Evolutionary conservation across 2,329 filamentous ascomycete species (phyloP).

Genomic region (Aspergillus aculeatinus): DNA sequence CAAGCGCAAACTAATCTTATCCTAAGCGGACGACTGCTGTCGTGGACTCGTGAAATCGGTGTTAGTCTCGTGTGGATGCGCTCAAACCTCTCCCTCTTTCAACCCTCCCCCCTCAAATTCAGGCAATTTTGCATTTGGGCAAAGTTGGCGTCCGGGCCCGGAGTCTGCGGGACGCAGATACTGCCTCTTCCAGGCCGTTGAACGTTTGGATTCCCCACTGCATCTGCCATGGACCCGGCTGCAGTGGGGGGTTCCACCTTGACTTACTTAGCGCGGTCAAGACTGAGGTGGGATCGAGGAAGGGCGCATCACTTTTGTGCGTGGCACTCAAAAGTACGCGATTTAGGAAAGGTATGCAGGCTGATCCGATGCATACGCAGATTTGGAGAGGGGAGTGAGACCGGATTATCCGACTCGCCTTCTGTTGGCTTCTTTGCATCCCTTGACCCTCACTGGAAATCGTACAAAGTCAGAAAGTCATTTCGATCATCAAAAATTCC

Average conservation of each 20-base stretch:
- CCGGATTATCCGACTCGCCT: background rate
- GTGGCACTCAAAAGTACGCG: constrained; percentile 7
- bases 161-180: constrained; percentile 11
- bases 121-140: background rate
- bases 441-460: background rate
- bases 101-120: background rate
- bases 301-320: constrained; percentile 4
- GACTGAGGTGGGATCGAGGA: constrained; percentile 6
- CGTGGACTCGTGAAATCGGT: background rate
- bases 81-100: background rate
- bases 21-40: background rate
- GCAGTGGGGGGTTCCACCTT: constrained; percentile 14
- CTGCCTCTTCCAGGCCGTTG: constrained; percentile 13
- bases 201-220: constrained; percentile 12
- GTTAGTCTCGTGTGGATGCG: background rate
- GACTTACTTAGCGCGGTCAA: constrained; percentile 6
- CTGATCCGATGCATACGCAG: background rate
- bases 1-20: background rate
- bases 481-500: background rate
- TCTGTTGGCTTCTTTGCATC: background rate
- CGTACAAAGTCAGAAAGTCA: background rate
- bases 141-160: background rate
- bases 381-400: background rate
- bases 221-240: constrained; percentile 16
- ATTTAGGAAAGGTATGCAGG: background rate